These are phyloP conservation scores for grape (Vitis vinifera) DNA, from an alignment of 164 flowering plant genomes.

Conservation along the genomic window DNA sequence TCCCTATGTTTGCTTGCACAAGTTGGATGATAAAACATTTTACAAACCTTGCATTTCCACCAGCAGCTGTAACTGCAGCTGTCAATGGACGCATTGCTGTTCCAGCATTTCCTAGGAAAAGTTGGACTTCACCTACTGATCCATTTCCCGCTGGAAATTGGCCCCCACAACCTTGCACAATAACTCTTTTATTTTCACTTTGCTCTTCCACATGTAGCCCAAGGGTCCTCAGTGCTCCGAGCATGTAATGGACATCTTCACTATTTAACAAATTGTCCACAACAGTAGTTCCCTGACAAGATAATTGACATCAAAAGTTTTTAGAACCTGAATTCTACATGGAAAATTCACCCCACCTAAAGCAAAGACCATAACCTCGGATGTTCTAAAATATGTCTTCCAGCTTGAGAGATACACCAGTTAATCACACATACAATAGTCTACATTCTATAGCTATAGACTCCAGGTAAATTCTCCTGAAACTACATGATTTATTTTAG, in stretches of 20 bases:
- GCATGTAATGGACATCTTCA: slow-evolving; percentile 91
- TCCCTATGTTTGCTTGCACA: background rate
- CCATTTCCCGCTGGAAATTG: slow-evolving; percentile 75
- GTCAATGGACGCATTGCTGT: slow-evolving; percentile 99
- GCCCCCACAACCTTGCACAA: slow-evolving; percentile 82
- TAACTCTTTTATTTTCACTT: slow-evolving; percentile 50
- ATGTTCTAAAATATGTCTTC: no score
- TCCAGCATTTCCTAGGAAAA: slow-evolving; percentile 98
- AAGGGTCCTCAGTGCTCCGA: slow-evolving; percentile 75
- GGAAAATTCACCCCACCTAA: background rate
- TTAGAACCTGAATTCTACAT: no score
- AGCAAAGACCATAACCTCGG: background rate
- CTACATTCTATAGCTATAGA: no score
- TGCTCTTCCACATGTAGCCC: slow-evolving; percentile 75
- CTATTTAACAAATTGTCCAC: slow-evolving; percentile 91
- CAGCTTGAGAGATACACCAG: no score
- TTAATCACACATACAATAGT: no score
- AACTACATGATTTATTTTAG: no score
- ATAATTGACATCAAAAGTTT: background rate
- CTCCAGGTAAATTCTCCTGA: no score
- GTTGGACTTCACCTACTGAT: slow-evolving; percentile 59
- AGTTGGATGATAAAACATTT: background rate
- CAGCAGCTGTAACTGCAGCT: slow-evolving; percentile 95
- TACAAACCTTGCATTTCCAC: slow-evolving; percentile 84
- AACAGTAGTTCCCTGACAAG: slow-evolving; percentile 78